Conservation (phyloP, 2,329 filamentous ascomycete genomes). For the Penicillium sp. region DNA sequence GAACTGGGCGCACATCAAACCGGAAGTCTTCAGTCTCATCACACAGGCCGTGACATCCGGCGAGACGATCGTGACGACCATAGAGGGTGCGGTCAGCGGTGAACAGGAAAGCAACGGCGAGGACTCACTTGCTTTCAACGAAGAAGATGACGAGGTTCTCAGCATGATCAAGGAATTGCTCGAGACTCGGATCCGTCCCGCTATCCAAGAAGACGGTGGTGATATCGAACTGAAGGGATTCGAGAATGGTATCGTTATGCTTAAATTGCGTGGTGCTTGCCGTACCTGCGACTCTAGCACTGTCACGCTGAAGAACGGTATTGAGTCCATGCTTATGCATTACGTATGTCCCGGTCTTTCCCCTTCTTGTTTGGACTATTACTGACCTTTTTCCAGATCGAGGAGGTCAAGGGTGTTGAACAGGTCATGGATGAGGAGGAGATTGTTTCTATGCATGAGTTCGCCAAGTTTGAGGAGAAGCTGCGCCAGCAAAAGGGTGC, state of each 20-base stretch:
- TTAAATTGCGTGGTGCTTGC: slow-evolving; percentile 90
- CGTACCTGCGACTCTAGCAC: slow-evolving; percentile 95
- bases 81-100: slow-evolving; percentile 55
- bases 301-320: slow-evolving; percentile 93
- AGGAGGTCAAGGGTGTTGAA: slow-evolving; percentile 88
- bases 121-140: slow-evolving; percentile 76
- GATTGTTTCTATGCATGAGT: slow-evolving; percentile 79
- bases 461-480: slow-evolving; percentile 93
- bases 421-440: slow-evolving; percentile 92
- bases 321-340: slow-evolving; percentile 98
- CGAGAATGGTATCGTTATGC: slow-evolving; percentile 72
- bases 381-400: slow-evolving; percentile 60
- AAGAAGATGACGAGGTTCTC: slow-evolving; percentile 89
- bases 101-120: slow-evolving; percentile 52
- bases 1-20: slow-evolving; percentile 92
- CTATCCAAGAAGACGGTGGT: slow-evolving; percentile 95
- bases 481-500: slow-evolving; percentile 56
- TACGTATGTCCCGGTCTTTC: slow-evolving; percentile 59
- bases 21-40: slow-evolving; percentile 91
- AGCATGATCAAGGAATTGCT: slow-evolving; percentile 98
- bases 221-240: slow-evolving; percentile 96
- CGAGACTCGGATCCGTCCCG: slow-evolving; percentile 88
- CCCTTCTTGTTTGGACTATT: neutral
- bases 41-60: slow-evolving; percentile 86
- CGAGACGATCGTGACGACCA: slow-evolving; percentile 70